Conservation (phyloP, 805 yeast species). For the Kazachstania kunashirensis region DNA sequence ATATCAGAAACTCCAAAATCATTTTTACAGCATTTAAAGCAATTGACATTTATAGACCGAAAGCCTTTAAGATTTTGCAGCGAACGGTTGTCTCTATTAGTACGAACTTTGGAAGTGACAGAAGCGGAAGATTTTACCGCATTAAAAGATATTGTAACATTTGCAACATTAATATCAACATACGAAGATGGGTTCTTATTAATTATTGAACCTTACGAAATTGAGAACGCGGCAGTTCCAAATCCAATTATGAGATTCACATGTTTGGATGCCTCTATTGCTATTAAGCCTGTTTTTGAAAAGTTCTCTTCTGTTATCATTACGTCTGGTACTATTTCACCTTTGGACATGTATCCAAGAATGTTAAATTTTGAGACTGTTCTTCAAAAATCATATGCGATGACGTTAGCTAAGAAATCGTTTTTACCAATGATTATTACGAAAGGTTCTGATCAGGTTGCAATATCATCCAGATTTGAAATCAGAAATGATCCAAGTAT, state of each 20-base stretch:
- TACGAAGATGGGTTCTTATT: conserved; percentile 88
- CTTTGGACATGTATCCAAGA: conserved; percentile 96
- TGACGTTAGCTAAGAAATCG: conserved; percentile 87
- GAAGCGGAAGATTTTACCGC: conserved; percentile 91
- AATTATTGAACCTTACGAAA: conserved; percentile 91
- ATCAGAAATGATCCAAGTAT: conserved; percentile 97
- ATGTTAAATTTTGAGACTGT: conserved; percentile 93
- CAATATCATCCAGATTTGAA: conserved; percentile 91
- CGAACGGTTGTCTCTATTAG: conserved; percentile 79
- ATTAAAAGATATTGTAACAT: conserved; percentile 88
- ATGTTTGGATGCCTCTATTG: conserved; percentile 95
- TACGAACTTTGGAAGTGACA: conserved; percentile 75
- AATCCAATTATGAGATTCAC: conserved; percentile 90
- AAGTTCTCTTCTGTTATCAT: conserved; percentile 85
- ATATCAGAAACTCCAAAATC: conserved; percentile 96
- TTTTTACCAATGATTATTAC: conserved; percentile 94
- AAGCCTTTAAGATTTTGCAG: conserved; percentile 90
- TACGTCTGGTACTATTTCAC: conserved; percentile 96
- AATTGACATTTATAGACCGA: conserved; percentile 81
- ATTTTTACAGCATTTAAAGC: conserved; percentile 85
- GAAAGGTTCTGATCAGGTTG: conserved; percentile 96
- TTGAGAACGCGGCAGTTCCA: conserved; percentile 92
- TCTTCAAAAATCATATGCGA: conserved; percentile 86
- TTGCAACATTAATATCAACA: conserved; percentile 92
- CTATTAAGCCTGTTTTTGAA: conserved; percentile 94